Percentiles rank a stretch among this genome's conserved stretches.
These are phyloP conservation scores for Triticum timopheevii DNA, from an alignment of 176 grass and related monocot species.

Conservation along the genomic window DNA sequence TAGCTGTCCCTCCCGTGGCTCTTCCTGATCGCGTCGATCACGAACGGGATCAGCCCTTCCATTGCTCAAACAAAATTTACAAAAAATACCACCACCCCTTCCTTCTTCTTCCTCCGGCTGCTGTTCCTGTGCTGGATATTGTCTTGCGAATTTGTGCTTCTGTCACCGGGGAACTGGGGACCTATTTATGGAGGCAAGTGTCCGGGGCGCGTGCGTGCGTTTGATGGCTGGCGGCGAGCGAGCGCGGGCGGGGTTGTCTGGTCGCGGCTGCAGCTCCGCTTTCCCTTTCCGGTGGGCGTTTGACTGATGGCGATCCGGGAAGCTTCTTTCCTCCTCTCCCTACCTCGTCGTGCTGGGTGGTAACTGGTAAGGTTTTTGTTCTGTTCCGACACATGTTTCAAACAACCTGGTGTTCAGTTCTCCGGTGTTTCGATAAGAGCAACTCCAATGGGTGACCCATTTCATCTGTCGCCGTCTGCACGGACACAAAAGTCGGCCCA, in stretches of 20 bases:
- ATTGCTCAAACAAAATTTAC: conserved; percentile 14
- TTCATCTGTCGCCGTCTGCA: no score
- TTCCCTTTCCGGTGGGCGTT: not conserved
- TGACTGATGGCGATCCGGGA: not conserved
- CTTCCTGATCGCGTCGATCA: conserved; percentile 74
- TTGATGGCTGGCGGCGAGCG: not conserved
- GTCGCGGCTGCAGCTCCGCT: not conserved
- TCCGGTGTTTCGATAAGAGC: no score
- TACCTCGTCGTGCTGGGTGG: not conserved
- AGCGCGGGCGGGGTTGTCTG: not conserved
- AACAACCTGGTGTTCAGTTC: not conserved
- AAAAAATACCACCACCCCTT: not conserved
- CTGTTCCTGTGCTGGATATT: not conserved
- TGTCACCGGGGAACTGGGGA: not conserved
- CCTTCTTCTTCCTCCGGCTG: not conserved
- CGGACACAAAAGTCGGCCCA: no score
- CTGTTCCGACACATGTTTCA: conserved; percentile 32
- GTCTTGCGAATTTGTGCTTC: not conserved
- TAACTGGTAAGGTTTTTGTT: not conserved
- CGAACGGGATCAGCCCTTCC: conserved; percentile 87
- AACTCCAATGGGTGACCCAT: no score
- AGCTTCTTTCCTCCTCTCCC: not conserved
- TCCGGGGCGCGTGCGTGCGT: not conserved
- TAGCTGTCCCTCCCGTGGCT: conserved; percentile 39
- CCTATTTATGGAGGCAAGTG: conserved; percentile 13